Percentiles rank a stretch among this genome's conserved stretches.
These are phyloP conservation scores for Chlorella sp. DNA, from an alignment of 139 green algal species.

Conservation along the genomic window DNA sequence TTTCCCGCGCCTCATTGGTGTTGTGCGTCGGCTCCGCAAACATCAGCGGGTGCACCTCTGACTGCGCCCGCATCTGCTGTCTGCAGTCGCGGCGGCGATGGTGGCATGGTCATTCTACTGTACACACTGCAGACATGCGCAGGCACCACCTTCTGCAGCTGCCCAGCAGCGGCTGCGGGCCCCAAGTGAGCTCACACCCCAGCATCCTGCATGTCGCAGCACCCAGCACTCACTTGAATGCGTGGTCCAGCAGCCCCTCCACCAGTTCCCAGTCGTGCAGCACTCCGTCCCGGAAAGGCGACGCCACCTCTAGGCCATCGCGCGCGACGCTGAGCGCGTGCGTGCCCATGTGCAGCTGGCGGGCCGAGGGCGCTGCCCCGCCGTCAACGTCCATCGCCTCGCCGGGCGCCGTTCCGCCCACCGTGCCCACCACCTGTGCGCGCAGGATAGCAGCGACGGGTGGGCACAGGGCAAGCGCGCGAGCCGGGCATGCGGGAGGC, in stretches of 20 bases:
- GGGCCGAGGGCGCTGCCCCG: not conserved
- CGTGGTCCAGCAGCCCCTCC: constrained; percentile 63
- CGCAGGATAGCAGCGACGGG: not conserved
- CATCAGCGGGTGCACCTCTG: constrained; percentile 88
- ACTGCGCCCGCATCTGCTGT: constrained; percentile 78
- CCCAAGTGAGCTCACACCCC: too few species aligned
- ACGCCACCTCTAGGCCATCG: constrained; percentile 71
- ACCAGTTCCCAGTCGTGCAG: constrained; percentile 66
- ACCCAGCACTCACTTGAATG: constrained; percentile 59
- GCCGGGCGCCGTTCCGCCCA: constrained; percentile 11
- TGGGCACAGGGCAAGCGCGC: not conserved
- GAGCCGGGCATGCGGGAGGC: not conserved
- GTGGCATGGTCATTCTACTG: too few species aligned
- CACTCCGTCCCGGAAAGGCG: constrained; percentile 52
- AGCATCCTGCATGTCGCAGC: too few species aligned
- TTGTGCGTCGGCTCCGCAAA: constrained; percentile 86
- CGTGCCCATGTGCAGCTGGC: constrained; percentile 51
- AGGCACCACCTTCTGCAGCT: too few species aligned
- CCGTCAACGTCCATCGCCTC: constrained; percentile 45
- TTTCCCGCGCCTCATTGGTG: constrained; percentile 70
- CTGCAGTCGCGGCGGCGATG: too few species aligned
- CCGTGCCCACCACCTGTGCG: constrained; percentile 21
- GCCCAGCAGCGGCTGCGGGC: too few species aligned
- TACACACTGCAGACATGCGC: too few species aligned
- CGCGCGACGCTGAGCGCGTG: constrained; percentile 50